phyloP scores from a whole-genome alignment of 2,329 filamentous ascomycete genomes.

The Exophiala sideris region DNA sequence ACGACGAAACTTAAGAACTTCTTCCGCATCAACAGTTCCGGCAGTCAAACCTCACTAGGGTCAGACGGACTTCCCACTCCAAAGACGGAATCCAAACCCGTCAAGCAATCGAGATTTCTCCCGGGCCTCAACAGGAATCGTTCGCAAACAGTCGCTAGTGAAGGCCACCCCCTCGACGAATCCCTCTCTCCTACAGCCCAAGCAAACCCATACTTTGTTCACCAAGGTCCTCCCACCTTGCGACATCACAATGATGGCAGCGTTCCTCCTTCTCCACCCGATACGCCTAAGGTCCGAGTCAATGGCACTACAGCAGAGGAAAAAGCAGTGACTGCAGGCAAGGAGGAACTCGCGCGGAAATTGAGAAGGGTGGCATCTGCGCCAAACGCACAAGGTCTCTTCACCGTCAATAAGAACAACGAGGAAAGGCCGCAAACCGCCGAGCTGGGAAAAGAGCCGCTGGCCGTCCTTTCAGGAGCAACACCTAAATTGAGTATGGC shows the following conservation, averaged over 20 bases:
- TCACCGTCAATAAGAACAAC: conserved; percentile 56
- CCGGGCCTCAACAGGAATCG: conserved; percentile 82
- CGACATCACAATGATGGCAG: conserved; percentile 94
- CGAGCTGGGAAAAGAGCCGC: conserved; percentile 78
- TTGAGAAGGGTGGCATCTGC: conserved; percentile 91
- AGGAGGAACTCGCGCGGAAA: conserved; percentile 91
- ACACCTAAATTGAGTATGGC: conserved; percentile 54
- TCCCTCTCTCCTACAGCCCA: conserved; percentile 84
- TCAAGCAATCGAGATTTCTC: conserved; percentile 85
- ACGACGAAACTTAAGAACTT: conserved; percentile 64
- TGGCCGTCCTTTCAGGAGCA: conserved; percentile 57
- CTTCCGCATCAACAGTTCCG: conserved; percentile 62
- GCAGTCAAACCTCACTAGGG: conserved; percentile 42
- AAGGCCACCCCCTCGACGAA: conserved; percentile 87
- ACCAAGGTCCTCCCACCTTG: conserved; percentile 89
- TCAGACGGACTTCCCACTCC: conserved; percentile 43
- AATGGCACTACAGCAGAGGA: conserved; percentile 63
- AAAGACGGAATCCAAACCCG: conserved; percentile 60
- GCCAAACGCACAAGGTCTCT: conserved; percentile 92
- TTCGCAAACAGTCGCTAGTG: conserved; percentile 86
- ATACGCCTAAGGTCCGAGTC: conserved; percentile 76
- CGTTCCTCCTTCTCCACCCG: conserved; percentile 85
- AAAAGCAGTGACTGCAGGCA: conserved; percentile 72
- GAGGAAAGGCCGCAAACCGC: conserved; percentile 75
- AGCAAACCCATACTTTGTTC: conserved; percentile 95